Evolutionary conservation across 441 rosid species (phyloP).

Genomic region (Populus hybrid): DNA sequence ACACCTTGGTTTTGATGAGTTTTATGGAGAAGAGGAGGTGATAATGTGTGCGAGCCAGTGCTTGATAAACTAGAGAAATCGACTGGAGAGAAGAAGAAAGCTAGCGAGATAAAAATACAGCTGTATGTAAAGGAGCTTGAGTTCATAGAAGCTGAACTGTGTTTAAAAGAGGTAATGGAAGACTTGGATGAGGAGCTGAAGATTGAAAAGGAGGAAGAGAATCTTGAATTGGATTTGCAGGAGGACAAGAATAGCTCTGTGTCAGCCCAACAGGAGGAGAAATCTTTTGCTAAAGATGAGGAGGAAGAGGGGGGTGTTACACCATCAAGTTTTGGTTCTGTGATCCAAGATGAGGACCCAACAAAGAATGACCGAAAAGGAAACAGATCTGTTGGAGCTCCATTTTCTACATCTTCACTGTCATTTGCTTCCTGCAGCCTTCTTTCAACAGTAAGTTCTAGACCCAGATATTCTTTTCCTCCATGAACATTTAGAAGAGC

Average conservation of each 20-base stretch:
- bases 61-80: slow-evolving; percentile 63
- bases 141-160: slow-evolving; percentile 67
- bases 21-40: slow-evolving; percentile 59
- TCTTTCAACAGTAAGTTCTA: slow-evolving; percentile 57
- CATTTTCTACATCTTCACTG: slow-evolving; percentile 65
- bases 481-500: too few species aligned
- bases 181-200: slow-evolving; percentile 66
- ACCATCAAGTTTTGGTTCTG: slow-evolving; percentile 81
- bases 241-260: slow-evolving; percentile 43
- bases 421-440: slow-evolving; percentile 63
- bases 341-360: slow-evolving; percentile 25
- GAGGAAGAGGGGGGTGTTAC: slow-evolving; percentile 43
- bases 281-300: slow-evolving; percentile 32
- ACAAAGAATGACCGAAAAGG: slow-evolving; percentile 35
- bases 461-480: background rate
- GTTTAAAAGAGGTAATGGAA: slow-evolving; percentile 80
- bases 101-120: slow-evolving; percentile 52
- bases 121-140: slow-evolving; percentile 62
- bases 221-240: slow-evolving; percentile 35
- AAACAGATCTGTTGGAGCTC: slow-evolving; percentile 46
- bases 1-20: slow-evolving; percentile 84
- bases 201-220: slow-evolving; percentile 52
- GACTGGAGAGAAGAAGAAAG: slow-evolving; percentile 69
- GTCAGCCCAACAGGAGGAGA: slow-evolving; percentile 33
- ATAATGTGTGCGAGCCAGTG: slow-evolving; percentile 49